Conservation (phyloP, 306 rosid species). For the Cucurbita maxima region DNA sequence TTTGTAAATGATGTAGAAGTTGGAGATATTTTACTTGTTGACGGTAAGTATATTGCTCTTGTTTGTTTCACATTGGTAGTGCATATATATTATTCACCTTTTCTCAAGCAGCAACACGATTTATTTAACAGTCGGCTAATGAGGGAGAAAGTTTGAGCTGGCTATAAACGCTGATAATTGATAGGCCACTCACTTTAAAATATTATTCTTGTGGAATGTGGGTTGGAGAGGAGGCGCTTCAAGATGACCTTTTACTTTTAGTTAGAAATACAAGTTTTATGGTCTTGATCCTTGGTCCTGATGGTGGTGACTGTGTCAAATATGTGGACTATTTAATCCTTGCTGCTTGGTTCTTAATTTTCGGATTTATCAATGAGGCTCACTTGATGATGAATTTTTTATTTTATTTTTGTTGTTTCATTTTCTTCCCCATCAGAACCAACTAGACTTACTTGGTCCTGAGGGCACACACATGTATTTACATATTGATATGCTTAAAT, state of each 20-base stretch:
- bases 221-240: background rate
- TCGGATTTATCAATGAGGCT: background rate
- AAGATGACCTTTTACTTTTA: background rate
- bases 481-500: background rate
- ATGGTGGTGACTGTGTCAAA: background rate
- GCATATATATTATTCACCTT: background rate
- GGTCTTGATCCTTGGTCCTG: background rate
- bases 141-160: background rate
- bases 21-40: conserved; percentile 74
- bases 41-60: conserved; percentile 19
- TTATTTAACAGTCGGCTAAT: background rate
- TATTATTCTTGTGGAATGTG: background rate
- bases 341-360: background rate
- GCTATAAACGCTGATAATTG: background rate
- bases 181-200: background rate
- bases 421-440: background rate
- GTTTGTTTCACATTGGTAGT: background rate
- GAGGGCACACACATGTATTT: background rate
- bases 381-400: background rate
- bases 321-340: background rate
- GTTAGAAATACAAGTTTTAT: background rate
- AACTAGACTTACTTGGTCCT: background rate
- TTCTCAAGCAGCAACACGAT: background rate
- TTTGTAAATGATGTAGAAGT: conserved; percentile 81
- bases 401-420: background rate